A percentile compares a stretch with the other conserved stretches of the same genome.
phyloP scores from a whole-genome alignment of 2,329 filamentous ascomycete genomes.

The Corinectria fuckeliana region DNA sequence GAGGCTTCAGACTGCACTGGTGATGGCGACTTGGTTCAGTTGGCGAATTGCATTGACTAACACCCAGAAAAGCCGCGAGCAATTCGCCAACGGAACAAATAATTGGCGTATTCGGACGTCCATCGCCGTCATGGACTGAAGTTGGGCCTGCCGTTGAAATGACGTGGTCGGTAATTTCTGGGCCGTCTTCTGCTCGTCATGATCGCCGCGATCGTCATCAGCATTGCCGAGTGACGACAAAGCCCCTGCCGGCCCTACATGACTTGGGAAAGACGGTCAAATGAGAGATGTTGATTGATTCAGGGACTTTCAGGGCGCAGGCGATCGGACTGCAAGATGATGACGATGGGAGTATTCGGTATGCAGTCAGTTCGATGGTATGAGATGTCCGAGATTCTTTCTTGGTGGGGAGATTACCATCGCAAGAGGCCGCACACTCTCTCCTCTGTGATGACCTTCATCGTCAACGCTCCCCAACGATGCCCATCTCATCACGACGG shows the following conservation, averaged over 20 bases:
- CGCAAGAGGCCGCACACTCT: neutral
- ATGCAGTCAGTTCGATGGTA: neutral
- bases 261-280: neutral
- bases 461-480: neutral
- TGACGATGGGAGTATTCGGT: neutral
- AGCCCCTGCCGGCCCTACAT: neutral
- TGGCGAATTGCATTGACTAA: no score
- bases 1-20: no score
- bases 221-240: neutral
- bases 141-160: neutral
- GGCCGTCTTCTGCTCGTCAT: neutral
- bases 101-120: neutral
- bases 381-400: neutral
- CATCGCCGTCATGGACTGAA: neutral
- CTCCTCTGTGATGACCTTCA: neutral
- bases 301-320: neutral
- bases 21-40: no score
- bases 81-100: neutral
- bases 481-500: neutral
- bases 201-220: conserved; percentile 4
- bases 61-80: no score
- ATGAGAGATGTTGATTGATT: neutral
- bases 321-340: neutral
- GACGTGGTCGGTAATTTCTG: neutral
- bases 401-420: neutral